These are phyloP conservation scores for Coelastrella sp. DNA, from an alignment of 139 green algal species.

Conservation along the genomic window DNA sequence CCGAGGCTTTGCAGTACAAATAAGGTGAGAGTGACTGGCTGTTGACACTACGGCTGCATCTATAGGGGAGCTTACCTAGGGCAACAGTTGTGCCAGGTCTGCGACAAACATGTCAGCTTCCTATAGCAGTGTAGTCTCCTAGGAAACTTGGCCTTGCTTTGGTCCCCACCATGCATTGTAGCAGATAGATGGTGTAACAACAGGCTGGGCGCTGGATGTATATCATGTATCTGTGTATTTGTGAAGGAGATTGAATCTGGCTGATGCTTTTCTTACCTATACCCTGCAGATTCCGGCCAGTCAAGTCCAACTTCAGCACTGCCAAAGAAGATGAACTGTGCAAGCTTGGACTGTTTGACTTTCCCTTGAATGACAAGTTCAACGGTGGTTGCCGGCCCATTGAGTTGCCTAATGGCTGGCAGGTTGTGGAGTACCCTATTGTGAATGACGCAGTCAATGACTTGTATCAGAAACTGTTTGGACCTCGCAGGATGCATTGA, in stretches of 20 bases:
- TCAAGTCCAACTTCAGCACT: neutral
- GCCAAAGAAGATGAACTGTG: neutral
- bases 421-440: constrained; percentile 9
- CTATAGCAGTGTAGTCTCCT: too few relatives aligned
- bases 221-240: too few relatives aligned
- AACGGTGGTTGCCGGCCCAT: constrained; percentile 36
- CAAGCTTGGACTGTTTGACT: constrained; percentile 28
- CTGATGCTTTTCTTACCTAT: too few relatives aligned
- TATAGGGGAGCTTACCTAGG: neutral
- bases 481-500: neutral
- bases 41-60: too few relatives aligned
- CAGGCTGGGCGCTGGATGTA: too few relatives aligned
- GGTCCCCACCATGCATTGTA: too few relatives aligned
- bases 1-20: constrained; percentile 37
- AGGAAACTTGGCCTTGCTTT: too few relatives aligned
- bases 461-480: neutral
- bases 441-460: neutral
- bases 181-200: too few relatives aligned
- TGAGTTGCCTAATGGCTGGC: constrained; percentile 30
- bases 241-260: too few relatives aligned
- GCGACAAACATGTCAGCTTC: too few relatives aligned
- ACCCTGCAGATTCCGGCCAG: constrained; percentile 3
- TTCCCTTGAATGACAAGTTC: constrained; percentile 21
- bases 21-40: neutral
- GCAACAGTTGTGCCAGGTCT: too few relatives aligned